Base-by-base conservation (phyloP, 2,329 filamentous ascomycete genomes). In the Botrytis medusae region DNA sequence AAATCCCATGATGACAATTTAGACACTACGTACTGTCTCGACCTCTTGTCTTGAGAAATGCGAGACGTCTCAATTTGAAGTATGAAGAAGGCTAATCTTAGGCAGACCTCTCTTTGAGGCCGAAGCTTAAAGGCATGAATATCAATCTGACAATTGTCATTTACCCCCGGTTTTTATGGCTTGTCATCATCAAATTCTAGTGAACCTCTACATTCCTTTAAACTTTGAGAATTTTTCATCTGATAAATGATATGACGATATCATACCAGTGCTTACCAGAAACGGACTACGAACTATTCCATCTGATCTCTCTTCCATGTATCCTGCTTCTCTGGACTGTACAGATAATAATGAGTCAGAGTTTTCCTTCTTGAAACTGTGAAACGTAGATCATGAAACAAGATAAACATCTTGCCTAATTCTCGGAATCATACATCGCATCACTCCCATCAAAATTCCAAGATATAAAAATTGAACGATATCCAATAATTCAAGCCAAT, bases 291-390 rank as follows among this genome's bases (percentile, higher is more conserved):
- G 22, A 22, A 29, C 54, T 6, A 16, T n/a, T 51, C 25, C 10
- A 29, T 54, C 64, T 29, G 25, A 64, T 29, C 64, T 44, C 34
- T 70, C n/a, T 18, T 48, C 63, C 63, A 34, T 51, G 48, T 14
- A 9, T n/a, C 20, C 29, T n/a, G n/a, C 48, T 69, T 9, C 10
- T 57, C 9, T 22, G 34, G 10, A n/a, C 20, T 68, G 63, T 48
- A 72, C 74, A 77, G 74, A 72, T 64, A 42, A 75, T 32, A 74
- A 72, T 79, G 79, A 80, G 79, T 80, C 79, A 77, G 69, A 76
- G 59, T 37, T 25, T 8, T 40, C 65, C 57, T 64, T 51, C 78
- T 51, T 72, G 79, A 80, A 80, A 80, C 78, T 59, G 73, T 68
- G 48, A 57, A 68, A 68, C 48, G 48, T 74, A 70, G 75, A 76